Conservation (phyloP, 176 grass and related monocot species). For the Musa itinerans region DNA sequence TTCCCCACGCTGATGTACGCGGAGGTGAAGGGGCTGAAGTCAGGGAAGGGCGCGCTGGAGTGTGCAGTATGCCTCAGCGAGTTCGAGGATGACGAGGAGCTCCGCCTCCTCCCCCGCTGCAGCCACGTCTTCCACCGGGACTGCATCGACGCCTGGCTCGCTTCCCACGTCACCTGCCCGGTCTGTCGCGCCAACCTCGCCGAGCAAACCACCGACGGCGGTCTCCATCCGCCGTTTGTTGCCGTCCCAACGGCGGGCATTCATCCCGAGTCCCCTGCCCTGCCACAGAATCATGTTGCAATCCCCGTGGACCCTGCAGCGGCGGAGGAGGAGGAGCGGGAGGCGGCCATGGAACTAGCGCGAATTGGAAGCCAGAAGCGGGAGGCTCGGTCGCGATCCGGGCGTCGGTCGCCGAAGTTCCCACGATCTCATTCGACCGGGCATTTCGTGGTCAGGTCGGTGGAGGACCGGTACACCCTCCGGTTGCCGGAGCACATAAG, state of each 20-base stretch:
- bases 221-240: neutral
- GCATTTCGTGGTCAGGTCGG: constrained; percentile 39
- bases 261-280: neutral
- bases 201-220: neutral
- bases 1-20: constrained; percentile 75
- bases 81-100: constrained; percentile 81
- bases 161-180: constrained; percentile 67
- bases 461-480: neutral
- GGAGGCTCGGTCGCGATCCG: constrained; percentile 46
- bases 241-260: neutral
- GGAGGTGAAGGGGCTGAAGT: constrained; percentile 75
- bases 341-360: constrained; percentile 48
- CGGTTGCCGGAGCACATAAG: neutral
- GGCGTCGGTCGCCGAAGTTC: constrained; percentile 22
- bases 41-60: constrained; percentile 64
- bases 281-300: constrained; percentile 34
- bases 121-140: constrained; percentile 81
- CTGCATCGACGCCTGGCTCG: constrained; percentile 86
- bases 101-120: constrained; percentile 72
- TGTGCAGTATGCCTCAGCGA: constrained; percentile 91
- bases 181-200: constrained; percentile 73
- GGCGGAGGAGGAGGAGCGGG: constrained; percentile 34
- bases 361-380: constrained; percentile 57
- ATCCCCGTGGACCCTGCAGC: constrained; percentile 34
- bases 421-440: constrained; percentile 77